A percentile compares a stretch with the other conserved stretches of the same genome.
These are phyloP conservation scores for Digitaria exilis DNA, from an alignment of 202 grass and related monocot species.

Conservation along the genomic window DNA sequence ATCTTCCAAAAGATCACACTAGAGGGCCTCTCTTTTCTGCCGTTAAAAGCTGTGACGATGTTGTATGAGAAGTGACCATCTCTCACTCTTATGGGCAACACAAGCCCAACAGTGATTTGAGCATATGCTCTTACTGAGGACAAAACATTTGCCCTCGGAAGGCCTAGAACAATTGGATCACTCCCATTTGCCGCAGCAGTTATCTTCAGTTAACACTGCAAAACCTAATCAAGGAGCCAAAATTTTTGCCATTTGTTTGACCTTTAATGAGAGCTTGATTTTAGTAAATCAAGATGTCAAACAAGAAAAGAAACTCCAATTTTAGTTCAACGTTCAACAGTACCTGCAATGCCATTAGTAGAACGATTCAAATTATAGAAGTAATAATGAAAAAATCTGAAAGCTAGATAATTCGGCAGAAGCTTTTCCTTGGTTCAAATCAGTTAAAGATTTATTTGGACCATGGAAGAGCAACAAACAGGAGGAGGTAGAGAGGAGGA, in stretches of 20 bases:
- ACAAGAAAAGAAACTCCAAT: slow-evolving; percentile 56
- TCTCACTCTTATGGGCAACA: slow-evolving; percentile 28
- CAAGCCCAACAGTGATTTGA: slow-evolving; percentile 40
- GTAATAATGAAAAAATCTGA: slow-evolving; percentile 24
- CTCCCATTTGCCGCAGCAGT: slow-evolving; percentile 21
- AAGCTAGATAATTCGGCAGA: slow-evolving; percentile 25
- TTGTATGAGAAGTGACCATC: slow-evolving; percentile 31
- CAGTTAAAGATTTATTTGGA: background rate
- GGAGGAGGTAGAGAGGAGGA: slow-evolving; percentile 24
- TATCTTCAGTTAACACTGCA: slow-evolving; percentile 31
- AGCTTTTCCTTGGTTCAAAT: slow-evolving; percentile 6
- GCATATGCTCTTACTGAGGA: slow-evolving; percentile 44
- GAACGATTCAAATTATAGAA: slow-evolving; percentile 45
- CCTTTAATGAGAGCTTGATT: slow-evolving; percentile 47
- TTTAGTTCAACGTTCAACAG: slow-evolving; percentile 44
- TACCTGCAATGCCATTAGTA: slow-evolving; percentile 63
- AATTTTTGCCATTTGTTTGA: slow-evolving; percentile 49
- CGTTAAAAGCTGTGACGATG: slow-evolving; percentile 35
- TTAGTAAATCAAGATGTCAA: slow-evolving; percentile 56
- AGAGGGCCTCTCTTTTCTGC: slow-evolving; percentile 37
- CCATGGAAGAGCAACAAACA: slow-evolving; percentile 23
- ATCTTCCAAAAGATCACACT: slow-evolving; percentile 44
- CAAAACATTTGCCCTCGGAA: slow-evolving; percentile 36
- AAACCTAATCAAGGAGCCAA: slow-evolving; percentile 35
- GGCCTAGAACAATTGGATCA: slow-evolving; percentile 33